Conservation (phyloP, 179 eudicot genomes). For the Sideroxylon spinosum region DNA sequence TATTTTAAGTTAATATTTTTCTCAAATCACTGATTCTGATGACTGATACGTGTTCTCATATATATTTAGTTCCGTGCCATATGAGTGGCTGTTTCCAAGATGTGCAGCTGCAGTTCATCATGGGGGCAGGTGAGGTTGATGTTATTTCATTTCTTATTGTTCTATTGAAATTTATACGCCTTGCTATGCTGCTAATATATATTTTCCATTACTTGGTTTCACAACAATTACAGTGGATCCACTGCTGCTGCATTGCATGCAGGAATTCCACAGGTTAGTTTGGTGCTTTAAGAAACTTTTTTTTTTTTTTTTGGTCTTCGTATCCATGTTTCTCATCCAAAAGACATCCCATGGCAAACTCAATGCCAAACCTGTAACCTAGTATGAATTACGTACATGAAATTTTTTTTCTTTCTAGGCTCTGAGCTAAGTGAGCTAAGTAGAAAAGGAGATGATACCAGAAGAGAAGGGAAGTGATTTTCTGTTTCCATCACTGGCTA, state of each 20-base stretch:
- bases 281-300: background rate
- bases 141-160: constrained; percentile 4
- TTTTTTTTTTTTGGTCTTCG: background rate
- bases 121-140: constrained; percentile 65
- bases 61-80: constrained; percentile 55
- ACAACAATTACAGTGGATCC: constrained; percentile 54
- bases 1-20: background rate
- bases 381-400: background rate
- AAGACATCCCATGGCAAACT: background rate
- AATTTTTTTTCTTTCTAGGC: background rate
- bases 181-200: background rate
- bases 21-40: background rate
- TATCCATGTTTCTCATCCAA: background rate
- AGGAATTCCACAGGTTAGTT: constrained; percentile 75
- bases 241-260: constrained; percentile 88
- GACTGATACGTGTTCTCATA: background rate
- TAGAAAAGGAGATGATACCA: background rate
- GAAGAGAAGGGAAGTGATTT: background rate
- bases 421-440: background rate
- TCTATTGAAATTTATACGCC: background rate
- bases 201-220: background rate
- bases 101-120: constrained; percentile 88
- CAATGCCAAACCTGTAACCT: background rate
- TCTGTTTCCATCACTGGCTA: background rate
- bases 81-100: constrained; percentile 76